Conservation (phyloP, 2,329 filamentous ascomycete genomes). For the Colletotrichum incanum region DNA sequence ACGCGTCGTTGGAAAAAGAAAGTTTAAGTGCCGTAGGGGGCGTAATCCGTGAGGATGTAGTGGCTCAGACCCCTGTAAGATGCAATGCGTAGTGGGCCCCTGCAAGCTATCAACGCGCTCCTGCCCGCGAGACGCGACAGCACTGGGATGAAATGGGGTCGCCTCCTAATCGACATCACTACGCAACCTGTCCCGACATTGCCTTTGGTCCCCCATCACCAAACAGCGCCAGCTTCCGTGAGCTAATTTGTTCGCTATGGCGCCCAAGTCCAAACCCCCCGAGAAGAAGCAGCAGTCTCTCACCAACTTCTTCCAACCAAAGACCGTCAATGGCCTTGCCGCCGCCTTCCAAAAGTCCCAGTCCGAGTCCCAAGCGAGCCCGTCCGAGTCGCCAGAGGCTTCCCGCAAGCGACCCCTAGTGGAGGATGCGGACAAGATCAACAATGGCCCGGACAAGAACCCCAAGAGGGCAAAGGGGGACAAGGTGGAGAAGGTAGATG, state of each 20-base stretch:
- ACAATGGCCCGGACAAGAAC: conserved; percentile 56
- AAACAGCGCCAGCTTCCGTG: conserved; percentile 1
- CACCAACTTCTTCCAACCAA: conserved; percentile 86
- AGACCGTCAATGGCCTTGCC: conserved; percentile 65
- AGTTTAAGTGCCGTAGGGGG: conserved; percentile 29
- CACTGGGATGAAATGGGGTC: conserved; percentile 26
- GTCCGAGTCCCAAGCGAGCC: conserved; percentile 48
- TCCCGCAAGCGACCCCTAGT: conserved; percentile 68
- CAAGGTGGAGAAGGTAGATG: conserved; percentile 53
- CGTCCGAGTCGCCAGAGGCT: conserved; percentile 48
- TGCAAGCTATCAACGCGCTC: conserved; percentile 41
- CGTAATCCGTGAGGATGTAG: conserved; percentile 18
- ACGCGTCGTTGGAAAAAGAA: conserved; percentile 39
- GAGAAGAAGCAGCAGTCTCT: conserved; percentile 85
- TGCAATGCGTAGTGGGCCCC: conserved; percentile 14
- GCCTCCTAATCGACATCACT: conserved; percentile 33
- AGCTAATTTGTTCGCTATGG: conserved; percentile 17
- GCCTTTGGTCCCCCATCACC: neutral
- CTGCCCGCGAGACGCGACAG: conserved; percentile 34
- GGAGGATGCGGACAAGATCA: conserved; percentile 62
- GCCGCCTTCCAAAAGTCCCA: conserved; percentile 54
- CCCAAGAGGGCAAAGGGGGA: conserved; percentile 63
- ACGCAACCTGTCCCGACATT: neutral
- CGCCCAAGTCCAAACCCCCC: conserved; percentile 51
- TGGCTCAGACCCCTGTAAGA: conserved; percentile 29